phyloP scores from a whole-genome alignment of 1,284 basidiomycete species.

The Quambalaria eucalypti region DNA sequence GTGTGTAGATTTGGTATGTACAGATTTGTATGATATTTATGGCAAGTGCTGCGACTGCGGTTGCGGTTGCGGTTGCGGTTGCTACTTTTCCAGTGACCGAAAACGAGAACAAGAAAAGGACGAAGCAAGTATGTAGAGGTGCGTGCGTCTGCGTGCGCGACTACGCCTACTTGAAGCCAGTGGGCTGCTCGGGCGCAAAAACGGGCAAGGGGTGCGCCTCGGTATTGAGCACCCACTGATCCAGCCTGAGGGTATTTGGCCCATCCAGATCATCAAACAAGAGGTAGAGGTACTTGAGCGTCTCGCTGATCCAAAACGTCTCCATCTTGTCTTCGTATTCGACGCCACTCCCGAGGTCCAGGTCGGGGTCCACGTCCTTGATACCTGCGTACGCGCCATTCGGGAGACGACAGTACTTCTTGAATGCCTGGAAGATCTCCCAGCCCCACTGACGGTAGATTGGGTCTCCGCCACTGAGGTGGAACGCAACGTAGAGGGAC shows the following conservation, averaged over 20 bases:
- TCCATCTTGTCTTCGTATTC: slow-evolving; percentile 71
- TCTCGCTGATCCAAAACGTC: slow-evolving; percentile 60
- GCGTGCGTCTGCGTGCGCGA: too few relatives aligned
- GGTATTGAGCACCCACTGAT: slow-evolving; percentile 73
- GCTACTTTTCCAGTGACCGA: too few relatives aligned
- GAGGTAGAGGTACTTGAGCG: slow-evolving; percentile 86
- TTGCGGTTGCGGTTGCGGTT: too few relatives aligned
- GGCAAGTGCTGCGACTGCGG: too few relatives aligned
- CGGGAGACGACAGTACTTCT: slow-evolving; percentile 47
- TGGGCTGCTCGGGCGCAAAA: slow-evolving; percentile 18
- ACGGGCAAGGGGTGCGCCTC: slow-evolving; percentile 49
- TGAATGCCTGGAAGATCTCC: slow-evolving; percentile 80
- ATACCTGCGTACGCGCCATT: slow-evolving; percentile 76
- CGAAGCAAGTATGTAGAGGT: too few relatives aligned
- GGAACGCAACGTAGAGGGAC: slow-evolving; percentile 76
- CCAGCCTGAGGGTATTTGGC: slow-evolving; percentile 57
- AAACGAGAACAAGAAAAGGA: too few relatives aligned
- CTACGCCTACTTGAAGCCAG: not conserved
- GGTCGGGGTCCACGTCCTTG: slow-evolving; percentile 58
- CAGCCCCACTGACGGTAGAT: slow-evolving; percentile 77
- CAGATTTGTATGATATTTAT: too few relatives aligned
- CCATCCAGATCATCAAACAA: slow-evolving; percentile 75
- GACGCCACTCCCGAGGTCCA: slow-evolving; percentile 60
- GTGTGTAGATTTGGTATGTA: too few relatives aligned
- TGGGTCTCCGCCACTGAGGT: slow-evolving; percentile 72